Evolutionary conservation across 2,329 filamentous ascomycete genomes (phyloP).

Genomic region (Aspergillus fijiensis): DNA sequence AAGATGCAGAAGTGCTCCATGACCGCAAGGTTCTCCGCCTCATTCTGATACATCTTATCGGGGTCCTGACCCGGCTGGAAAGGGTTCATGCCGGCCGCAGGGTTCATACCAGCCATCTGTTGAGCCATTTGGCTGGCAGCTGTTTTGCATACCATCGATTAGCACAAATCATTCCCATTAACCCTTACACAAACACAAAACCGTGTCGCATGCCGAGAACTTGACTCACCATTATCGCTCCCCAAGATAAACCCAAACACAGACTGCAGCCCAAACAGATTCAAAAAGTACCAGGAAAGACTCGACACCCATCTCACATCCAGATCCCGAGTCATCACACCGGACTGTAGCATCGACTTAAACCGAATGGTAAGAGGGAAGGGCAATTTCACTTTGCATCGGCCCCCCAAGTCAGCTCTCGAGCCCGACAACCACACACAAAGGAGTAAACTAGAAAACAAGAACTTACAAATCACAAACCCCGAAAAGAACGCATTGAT

Average conservation of each 20-base stretch:
- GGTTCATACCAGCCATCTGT: constrained; percentile 74
- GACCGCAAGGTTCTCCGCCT: constrained; percentile 94
- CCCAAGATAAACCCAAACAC: constrained; percentile 97
- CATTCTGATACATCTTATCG: constrained; percentile 88
- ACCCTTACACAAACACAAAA: background rate
- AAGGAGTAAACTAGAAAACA: background rate
- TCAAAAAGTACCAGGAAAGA: constrained; percentile 98
- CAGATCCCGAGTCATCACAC: constrained; percentile 91
- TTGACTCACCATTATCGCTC: constrained; percentile 81
- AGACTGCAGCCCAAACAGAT: constrained; percentile 91
- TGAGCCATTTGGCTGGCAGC: constrained; percentile 89
- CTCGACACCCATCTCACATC: constrained; percentile 98
- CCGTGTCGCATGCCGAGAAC: background rate
- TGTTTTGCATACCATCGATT: constrained; percentile 37
- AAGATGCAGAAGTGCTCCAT: constrained; percentile 91
- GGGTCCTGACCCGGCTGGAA: constrained; percentile 92
- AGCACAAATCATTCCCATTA: background rate
- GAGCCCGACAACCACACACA: no score
- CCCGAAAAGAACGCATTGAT: constrained; percentile 99
- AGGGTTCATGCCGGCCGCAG: constrained; percentile 65
- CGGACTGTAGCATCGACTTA: constrained; percentile 98
- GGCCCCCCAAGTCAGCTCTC: constrained; percentile 10
- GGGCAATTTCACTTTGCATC: constrained; percentile 76
- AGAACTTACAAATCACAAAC: constrained; percentile 83
- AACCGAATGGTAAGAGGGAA: constrained; percentile 98